Evolutionary conservation across 306 rosid species (phyloP), one percentile per base, ranked within the genome.

Genomic region (Coriaria nepalensis): DNA sequence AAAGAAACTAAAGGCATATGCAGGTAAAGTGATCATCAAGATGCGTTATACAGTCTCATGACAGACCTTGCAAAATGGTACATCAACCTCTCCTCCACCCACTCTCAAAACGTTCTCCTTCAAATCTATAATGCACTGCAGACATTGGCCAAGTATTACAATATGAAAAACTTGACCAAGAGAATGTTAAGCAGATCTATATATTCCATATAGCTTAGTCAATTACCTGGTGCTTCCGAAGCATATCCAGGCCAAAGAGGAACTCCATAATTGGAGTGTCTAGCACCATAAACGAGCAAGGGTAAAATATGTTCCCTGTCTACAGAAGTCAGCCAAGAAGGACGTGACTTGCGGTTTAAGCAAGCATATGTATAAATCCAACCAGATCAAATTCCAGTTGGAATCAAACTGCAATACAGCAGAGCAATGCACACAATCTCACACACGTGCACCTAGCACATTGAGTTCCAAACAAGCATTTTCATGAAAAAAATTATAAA

Each of bases 231-330:
- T 90, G 96, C 74, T 90, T 90, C 32, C 93, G 75, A 52, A 90
- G 96, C 98, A 90, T 90, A 69, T 90, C 98, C 67, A 90, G 61
- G 49, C 96, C 96, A 59, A 92, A 92, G 54, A 85, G 94, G 58
- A 92, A 92, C 56, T 92, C 98, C 87, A 92, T 92, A 62, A 85
- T 85, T 44, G 95, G 78, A 57, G 93, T 57, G 69, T 92, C 98
- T 43, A 90, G 68, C 46, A 90, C 98, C 47, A 76, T 15, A 59
- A 90, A 90, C 47, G 98, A 90, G 69, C 96, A 85, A 50, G 82
- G 96, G 65, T 85, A 92, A 62, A 92, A 92, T 53, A 73, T 70
- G 68, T 29, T 79, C 62, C 93, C 98, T 68, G 85, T 92, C 96
- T 85, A 57, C 57, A 46, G 44, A 10, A 65, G 59, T 20, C 29